phyloP scores from a whole-genome alignment of 1,284 basidiomycete genomes.

The Somion occarium region DNA sequence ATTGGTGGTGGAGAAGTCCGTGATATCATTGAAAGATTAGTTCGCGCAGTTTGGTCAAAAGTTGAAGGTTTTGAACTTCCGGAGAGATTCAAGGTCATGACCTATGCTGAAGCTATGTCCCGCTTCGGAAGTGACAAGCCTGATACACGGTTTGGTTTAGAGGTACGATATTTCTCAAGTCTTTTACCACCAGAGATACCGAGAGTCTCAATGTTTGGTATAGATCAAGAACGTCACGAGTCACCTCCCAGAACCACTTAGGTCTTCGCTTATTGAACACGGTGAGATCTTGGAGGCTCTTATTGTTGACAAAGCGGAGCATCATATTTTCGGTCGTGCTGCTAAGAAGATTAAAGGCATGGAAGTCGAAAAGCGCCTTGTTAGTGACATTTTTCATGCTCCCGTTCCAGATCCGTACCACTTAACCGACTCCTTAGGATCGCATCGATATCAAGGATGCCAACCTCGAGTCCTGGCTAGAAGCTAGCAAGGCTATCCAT shows the following conservation, averaged over 20 bases:
- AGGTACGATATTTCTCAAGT: slow-evolving; percentile 44
- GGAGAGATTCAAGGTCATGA: slow-evolving; percentile 70
- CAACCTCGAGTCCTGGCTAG: not conserved
- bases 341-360: slow-evolving; percentile 6
- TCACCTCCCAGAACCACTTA: slow-evolving; percentile 36
- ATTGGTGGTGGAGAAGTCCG: slow-evolving; percentile 84
- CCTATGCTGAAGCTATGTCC: slow-evolving; percentile 82
- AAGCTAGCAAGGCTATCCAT: not conserved
- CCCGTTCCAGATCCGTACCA: no score
- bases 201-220: not conserved
- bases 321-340: slow-evolving; percentile 17
- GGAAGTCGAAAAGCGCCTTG: slow-evolving; percentile 5
- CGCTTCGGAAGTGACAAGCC: slow-evolving; percentile 97
- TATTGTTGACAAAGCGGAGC: slow-evolving; percentile 34
- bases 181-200: slow-evolving; percentile 2
- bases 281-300: slow-evolving; percentile 55
- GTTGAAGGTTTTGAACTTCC: slow-evolving; percentile 57
- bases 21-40: slow-evolving; percentile 66
- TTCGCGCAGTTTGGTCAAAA: slow-evolving; percentile 72
- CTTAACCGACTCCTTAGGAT: not conserved
- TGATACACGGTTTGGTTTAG: slow-evolving; percentile 82
- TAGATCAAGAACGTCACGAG: slow-evolving; percentile 52
- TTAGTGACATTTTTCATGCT: no score
- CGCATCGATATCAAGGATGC: not conserved
- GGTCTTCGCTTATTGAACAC: slow-evolving; percentile 29